Conservation (phyloP, 2,329 filamentous ascomycete genomes). For the Stagonosporopsis tanaceti region DNA sequence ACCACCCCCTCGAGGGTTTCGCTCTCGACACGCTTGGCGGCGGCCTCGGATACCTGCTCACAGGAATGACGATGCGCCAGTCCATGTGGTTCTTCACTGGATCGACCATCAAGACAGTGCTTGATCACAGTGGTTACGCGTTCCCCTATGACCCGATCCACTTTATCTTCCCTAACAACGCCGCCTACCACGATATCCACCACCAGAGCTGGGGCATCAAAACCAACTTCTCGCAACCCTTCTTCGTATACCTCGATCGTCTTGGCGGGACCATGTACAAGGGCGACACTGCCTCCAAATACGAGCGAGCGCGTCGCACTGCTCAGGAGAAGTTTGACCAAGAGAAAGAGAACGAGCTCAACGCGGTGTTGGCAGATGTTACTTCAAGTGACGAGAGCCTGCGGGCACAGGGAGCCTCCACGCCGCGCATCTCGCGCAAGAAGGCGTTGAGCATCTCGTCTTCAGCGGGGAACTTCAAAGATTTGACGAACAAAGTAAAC, state of each 20-base stretch:
- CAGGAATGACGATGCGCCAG: conserved; percentile 84
- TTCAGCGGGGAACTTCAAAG: conserved; percentile 53
- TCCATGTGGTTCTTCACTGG: conserved; percentile 88
- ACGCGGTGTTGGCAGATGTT: conserved; percentile 21
- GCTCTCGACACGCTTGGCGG: conserved; percentile 90
- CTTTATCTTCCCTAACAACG: conserved; percentile 92
- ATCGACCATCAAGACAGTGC: conserved; percentile 94
- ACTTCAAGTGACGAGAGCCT: conserved; percentile 36
- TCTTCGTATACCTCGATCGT: conserved; percentile 95
- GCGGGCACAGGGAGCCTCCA: conserved; percentile 39
- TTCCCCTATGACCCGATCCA: conserved; percentile 95
- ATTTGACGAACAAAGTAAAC: conserved; percentile 55
- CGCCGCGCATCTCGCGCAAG: conserved; percentile 53
- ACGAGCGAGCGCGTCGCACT: conserved; percentile 63
- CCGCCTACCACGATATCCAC: conserved; percentile 96
- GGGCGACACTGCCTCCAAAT: conserved; percentile 66
- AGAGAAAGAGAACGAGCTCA: conserved; percentile 50
- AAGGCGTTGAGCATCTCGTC: conserved; percentile 50
- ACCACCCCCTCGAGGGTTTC: conserved; percentile 94
- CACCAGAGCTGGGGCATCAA: conserved; percentile 99
- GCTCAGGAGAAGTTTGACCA: conserved; percentile 66
- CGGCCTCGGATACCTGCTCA: conserved; percentile 80
- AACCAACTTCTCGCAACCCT: conserved; percentile 88
- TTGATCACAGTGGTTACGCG: conserved; percentile 96
- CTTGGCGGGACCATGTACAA: conserved; percentile 83